Conservation (phyloP, 768 basidiomycete species). For the Hirschioporus abietinus region DNA sequence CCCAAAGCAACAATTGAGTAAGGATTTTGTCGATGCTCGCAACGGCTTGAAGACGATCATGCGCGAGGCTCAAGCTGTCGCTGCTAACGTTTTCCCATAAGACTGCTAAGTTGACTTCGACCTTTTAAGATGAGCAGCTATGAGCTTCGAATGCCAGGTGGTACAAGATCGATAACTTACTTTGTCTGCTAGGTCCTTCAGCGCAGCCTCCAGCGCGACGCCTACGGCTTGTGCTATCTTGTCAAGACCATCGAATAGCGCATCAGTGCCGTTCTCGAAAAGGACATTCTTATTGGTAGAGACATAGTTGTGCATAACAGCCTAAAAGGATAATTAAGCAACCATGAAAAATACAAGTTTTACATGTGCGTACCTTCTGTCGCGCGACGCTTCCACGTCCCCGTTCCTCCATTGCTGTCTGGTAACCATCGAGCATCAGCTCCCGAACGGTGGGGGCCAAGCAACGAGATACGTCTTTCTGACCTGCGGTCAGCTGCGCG, state of each 20-base stretch:
- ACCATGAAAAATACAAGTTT: conserved; percentile 2
- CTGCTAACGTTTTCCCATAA: conserved; percentile 45
- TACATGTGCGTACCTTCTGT: conserved; percentile 41
- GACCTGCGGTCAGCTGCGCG: conserved; percentile 45
- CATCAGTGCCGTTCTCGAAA: conserved; percentile 48
- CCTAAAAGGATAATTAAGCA: conserved; percentile 25
- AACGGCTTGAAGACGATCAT: neutral
- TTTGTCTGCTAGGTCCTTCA: conserved; percentile 51
- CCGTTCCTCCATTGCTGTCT: conserved; percentile 46
- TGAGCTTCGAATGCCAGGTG: neutral
- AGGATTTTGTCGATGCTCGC: neutral
- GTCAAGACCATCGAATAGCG: conserved; percentile 41
- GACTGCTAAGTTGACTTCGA: conserved; percentile 52
- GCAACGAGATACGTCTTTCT: conserved; percentile 55
- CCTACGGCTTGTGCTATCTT: conserved; percentile 46
- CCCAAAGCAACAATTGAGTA: neutral
- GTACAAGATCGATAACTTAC: conserved; percentile 26
- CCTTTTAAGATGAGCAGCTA: conserved; percentile 19
- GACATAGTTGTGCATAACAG: conserved; percentile 43
- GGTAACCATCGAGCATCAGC: conserved; percentile 46
- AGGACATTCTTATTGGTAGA: conserved; percentile 39
- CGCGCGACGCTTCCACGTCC: conserved; percentile 54
- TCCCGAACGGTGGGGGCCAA: conserved; percentile 52
- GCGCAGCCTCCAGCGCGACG: conserved; percentile 37
- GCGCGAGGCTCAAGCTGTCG: neutral